Conservation (phyloP, 2,329 filamentous ascomycete species). For the Alternaria atra region DNA sequence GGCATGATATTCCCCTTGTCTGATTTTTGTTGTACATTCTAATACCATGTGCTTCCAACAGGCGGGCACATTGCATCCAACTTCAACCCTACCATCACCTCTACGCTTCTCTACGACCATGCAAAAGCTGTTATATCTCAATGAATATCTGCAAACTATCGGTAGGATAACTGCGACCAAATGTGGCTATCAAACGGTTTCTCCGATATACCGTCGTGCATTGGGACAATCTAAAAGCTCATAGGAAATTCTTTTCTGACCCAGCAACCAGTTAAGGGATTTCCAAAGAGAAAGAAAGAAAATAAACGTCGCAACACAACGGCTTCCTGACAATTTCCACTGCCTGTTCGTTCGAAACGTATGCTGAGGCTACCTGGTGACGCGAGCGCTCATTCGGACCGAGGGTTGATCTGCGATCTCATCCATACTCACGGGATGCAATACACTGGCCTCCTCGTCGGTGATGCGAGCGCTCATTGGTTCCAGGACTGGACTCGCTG, state of each 20-base stretch:
- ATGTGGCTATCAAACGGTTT: neutral
- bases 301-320: neutral
- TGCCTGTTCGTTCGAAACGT: neutral
- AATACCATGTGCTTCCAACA: neutral
- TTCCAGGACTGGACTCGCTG: slow-evolving; percentile 45
- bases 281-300: neutral
- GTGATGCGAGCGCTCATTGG: slow-evolving; percentile 48
- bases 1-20: neutral
- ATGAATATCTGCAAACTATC: neutral
- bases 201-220: neutral
- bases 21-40: neutral
- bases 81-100: neutral
- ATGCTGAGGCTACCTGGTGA: slow-evolving; percentile 22
- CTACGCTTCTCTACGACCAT: neutral
- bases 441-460: slow-evolving; percentile 30
- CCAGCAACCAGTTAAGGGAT: slow-evolving; percentile 6
- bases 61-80: neutral
- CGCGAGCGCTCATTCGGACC: slow-evolving; percentile 44
- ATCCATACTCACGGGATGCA: slow-evolving; percentile 34
- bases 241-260: neutral
- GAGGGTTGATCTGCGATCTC: slow-evolving; percentile 43
- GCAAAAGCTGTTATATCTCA: neutral
- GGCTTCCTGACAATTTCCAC: slow-evolving; percentile 5
- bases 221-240: no score
- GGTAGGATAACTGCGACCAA: neutral